These are phyloP conservation scores for Hymenoscyphus linearis DNA, from an alignment of 2,329 filamentous ascomycete species.

Conservation along the genomic window DNA sequence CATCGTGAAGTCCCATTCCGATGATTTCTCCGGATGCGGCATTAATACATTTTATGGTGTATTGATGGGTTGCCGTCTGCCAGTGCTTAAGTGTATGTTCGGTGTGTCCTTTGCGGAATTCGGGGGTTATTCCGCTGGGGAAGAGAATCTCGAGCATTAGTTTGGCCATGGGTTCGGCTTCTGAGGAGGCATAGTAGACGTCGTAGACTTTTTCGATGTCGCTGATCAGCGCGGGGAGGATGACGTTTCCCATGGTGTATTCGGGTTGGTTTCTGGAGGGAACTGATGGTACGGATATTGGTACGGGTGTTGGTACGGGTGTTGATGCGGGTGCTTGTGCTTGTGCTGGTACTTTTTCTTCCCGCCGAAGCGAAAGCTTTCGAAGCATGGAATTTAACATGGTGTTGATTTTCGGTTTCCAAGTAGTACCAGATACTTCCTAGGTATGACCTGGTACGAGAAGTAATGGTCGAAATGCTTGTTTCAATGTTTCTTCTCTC, in stretches of 20 bases:
- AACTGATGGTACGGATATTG: neutral
- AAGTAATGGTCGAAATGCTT: too few relatives aligned
- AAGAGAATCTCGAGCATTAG: constrained; percentile 5
- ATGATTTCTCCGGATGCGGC: constrained; percentile 1
- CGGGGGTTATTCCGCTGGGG: neutral
- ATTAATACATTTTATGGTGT: constrained; percentile 1
- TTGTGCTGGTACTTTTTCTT: too few relatives aligned
- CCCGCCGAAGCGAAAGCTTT: too few relatives aligned
- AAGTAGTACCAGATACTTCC: too few relatives aligned
- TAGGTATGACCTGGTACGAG: too few relatives aligned
- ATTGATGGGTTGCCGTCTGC: neutral
- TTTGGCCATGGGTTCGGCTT: neutral
- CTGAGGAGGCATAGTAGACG: neutral
- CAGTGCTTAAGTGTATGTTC: neutral
- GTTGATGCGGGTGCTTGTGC: too few relatives aligned
- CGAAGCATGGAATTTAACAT: too few relatives aligned
- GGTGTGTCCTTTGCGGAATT: constrained; percentile 1
- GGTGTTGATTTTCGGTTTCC: too few relatives aligned
- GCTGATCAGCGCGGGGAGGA: neutral
- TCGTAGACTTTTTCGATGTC: constrained; percentile 1
- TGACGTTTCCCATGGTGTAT: neutral
- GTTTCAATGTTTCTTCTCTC: too few relatives aligned
- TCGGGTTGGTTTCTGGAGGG: neutral
- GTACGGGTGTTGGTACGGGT: too few relatives aligned
- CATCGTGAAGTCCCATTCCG: constrained; percentile 1